phyloP scores from a whole-genome alignment of 352 stramenopile genomes.

The Pythium inflatum region DNA sequence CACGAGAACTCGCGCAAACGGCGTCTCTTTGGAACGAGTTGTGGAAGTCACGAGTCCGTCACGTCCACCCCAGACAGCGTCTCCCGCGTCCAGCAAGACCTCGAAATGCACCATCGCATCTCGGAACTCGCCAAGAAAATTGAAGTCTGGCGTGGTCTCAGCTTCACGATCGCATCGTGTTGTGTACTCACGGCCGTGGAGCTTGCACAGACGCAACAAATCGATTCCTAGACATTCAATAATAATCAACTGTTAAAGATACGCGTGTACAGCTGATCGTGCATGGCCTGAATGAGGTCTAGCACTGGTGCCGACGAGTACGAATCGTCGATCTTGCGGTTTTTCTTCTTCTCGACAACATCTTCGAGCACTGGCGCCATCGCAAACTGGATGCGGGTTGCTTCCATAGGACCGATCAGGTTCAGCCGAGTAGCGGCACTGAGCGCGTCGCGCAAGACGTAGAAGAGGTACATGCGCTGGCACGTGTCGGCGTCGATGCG shows the following conservation, averaged over 20 bases:
- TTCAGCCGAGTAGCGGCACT: constrained; percentile 83
- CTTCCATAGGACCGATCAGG: constrained; percentile 73
- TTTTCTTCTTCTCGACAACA: constrained; percentile 68
- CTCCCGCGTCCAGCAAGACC: constrained; percentile 35
- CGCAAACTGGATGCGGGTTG: constrained; percentile 71
- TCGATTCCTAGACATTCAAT: neutral
- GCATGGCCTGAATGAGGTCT: constrained; percentile 81
- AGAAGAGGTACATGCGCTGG: constrained; percentile 85
- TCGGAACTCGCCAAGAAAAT: constrained; percentile 47
- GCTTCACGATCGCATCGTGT: constrained; percentile 33
- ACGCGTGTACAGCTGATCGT: constrained; percentile 88
- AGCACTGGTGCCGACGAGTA: constrained; percentile 81
- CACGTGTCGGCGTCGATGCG: constrained; percentile 43
- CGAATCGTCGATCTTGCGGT: constrained; percentile 63
- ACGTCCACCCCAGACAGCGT: no score
- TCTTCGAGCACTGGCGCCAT: constrained; percentile 50
- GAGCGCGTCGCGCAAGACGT: constrained; percentile 70
- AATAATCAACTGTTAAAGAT: constrained; percentile 79
- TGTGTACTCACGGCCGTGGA: constrained; percentile 38
- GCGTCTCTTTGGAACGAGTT: no score
- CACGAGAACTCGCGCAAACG: no score
- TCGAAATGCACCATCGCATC: constrained; percentile 39
- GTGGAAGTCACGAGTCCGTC: no score
- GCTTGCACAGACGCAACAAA: constrained; percentile 4
- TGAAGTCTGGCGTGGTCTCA: constrained; percentile 42